These are phyloP conservation scores for Dictyostelium intermedium DNA, from an alignment of 78 protist species.

Conservation along the genomic window DNA sequence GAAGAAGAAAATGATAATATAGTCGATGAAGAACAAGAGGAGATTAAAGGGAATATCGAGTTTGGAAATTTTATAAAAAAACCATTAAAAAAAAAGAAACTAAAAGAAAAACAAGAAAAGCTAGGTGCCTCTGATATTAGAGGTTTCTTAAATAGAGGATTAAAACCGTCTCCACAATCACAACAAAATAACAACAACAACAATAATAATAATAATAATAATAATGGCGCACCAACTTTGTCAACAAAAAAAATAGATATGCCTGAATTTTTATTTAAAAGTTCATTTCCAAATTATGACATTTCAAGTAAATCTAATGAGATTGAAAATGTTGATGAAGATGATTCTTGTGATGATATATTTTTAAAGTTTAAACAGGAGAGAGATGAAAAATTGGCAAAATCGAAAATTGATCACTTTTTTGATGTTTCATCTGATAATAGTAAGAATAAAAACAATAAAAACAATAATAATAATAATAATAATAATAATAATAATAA, in stretches of 20 bases:
- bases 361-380: slow-evolving; percentile 18
- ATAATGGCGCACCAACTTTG: neutral
- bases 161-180: neutral
- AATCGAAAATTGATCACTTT: slow-evolving; percentile 15
- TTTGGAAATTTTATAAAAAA: neutral
- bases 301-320: neutral
- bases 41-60: neutral
- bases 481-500: neutral
- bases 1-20: neutral
- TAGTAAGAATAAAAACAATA: neutral
- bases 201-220: neutral
- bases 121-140: neutral
- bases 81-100: neutral
- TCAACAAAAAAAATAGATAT: neutral
- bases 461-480: neutral
- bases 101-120: neutral
- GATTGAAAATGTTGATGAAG: slow-evolving; percentile 5
- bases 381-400: neutral
- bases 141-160: neutral
- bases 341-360: neutral
- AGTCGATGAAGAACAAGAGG: neutral
- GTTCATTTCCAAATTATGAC: neutral
- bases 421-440: neutral
- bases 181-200: neutral
- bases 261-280: neutral